phyloP scores from a whole-genome alignment of 352 stramenopile genomes.

The Globisporangium sylvaticum region DNA sequence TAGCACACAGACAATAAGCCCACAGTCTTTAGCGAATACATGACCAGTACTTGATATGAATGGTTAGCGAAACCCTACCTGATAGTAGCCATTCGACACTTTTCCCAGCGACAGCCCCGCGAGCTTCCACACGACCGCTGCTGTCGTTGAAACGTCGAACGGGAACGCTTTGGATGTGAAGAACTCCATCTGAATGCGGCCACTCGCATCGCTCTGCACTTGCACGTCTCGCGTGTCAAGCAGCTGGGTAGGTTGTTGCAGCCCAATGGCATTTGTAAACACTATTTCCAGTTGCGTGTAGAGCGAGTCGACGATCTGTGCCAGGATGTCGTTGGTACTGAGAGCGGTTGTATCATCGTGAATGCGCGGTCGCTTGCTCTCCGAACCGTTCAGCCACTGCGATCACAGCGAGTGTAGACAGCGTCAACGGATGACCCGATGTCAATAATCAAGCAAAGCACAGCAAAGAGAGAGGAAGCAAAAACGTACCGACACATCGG shows the following conservation, averaged over 20 bases:
- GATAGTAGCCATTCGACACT: conserved; percentile 13
- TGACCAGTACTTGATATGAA: not conserved
- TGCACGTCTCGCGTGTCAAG: conserved; percentile 14
- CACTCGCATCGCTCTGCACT: conserved; percentile 15
- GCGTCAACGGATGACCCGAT: too few species aligned
- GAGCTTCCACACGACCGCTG: conserved; percentile 14
- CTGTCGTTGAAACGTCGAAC: conserved; percentile 14
- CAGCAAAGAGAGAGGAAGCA: too few species aligned
- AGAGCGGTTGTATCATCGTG: conserved; percentile 1
- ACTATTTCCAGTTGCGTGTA: conserved; percentile 15
- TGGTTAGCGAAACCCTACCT: not conserved
- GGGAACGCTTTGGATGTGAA: conserved; percentile 19
- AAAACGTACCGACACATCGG: conserved; percentile 9
- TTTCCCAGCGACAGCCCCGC: conserved; percentile 7
- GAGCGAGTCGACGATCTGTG: conserved; percentile 9
- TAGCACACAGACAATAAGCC: not conserved
- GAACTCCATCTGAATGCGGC: conserved; percentile 21
- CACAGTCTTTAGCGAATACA: not conserved
- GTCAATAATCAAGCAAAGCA: too few species aligned
- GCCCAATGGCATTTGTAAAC: conserved; percentile 14
- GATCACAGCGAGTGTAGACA: too few species aligned
- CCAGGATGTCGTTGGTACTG: conserved; percentile 9
- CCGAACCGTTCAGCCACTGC: not conserved
- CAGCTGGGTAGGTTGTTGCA: not conserved
- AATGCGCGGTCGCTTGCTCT: conserved; percentile 2